These are phyloP conservation scores for Cryomyces minteri DNA, from an alignment of 495 filamentous ascomycete genomes.

Conservation along the genomic window DNA sequence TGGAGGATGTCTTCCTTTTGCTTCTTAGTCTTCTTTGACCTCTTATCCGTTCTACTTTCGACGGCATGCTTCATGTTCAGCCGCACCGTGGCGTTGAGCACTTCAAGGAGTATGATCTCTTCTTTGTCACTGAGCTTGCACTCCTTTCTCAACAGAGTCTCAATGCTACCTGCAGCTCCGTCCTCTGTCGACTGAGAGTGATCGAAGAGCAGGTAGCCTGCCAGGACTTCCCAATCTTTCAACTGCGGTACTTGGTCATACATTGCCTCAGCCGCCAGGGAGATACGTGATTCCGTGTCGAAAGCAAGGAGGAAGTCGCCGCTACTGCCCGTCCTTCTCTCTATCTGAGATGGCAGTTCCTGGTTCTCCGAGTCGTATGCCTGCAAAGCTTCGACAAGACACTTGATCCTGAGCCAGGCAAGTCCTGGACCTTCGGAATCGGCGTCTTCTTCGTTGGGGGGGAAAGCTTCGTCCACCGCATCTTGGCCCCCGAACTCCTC, in stretches of 20 bases:
- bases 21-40: constrained; percentile 27
- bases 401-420: constrained; percentile 84
- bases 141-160: constrained; percentile 37
- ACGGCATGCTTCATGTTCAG: constrained; percentile 38
- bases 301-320: constrained; percentile 32
- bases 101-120: constrained; percentile 69
- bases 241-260: constrained; percentile 67
- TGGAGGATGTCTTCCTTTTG: constrained; percentile 40
- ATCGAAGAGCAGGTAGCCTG: constrained; percentile 82
- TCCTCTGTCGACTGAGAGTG: constrained; percentile 42
- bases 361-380: constrained; percentile 38
- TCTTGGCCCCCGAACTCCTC: constrained; percentile 79
- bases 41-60: constrained; percentile 14
- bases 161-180: constrained; percentile 33
- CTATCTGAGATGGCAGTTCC: constrained; percentile 17
- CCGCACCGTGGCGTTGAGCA: constrained; percentile 64
- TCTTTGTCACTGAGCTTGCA: constrained; percentile 62
- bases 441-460: constrained; percentile 38
- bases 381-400: constrained; percentile 64
- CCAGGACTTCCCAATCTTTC: constrained; percentile 70
- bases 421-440: constrained; percentile 55
- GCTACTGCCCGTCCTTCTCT: constrained; percentile 6
- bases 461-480: constrained; percentile 44
- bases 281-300: constrained; percentile 58
- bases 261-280: constrained; percentile 65